Conservation (phyloP, 148 eudicot genomes). For the Silene uniflora region DNA sequence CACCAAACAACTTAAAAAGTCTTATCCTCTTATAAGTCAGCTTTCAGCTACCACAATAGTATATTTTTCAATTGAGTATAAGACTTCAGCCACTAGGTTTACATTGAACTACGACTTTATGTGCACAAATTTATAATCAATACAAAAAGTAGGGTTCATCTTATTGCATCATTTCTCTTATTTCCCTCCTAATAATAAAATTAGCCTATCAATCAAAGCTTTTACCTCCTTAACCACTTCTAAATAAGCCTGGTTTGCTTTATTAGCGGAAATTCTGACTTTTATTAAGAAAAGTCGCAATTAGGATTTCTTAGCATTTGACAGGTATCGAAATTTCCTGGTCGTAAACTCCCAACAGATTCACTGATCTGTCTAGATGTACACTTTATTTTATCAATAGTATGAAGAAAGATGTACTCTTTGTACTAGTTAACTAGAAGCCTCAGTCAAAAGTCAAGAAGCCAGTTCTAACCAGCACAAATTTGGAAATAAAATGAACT, state of each 20-base stretch:
- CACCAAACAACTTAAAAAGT: too few species aligned
- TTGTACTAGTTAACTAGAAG: not conserved
- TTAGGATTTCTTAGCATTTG: not conserved
- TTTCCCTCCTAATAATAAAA: not conserved
- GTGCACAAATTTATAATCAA: too few species aligned
- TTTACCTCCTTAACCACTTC: not conserved
- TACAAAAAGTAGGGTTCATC: not conserved
- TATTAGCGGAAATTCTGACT: not conserved
- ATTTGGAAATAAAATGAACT: not conserved
- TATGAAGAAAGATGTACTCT: not conserved
- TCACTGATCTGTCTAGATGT: not conserved
- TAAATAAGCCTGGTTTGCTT: not conserved
- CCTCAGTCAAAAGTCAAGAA: not conserved
- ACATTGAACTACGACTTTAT: too few species aligned
- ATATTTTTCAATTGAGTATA: too few species aligned
- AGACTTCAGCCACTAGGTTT: too few species aligned
- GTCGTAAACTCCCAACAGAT: not conserved
- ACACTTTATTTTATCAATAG: not conserved
- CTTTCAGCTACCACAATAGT: too few species aligned
- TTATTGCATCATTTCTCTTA: not conserved
- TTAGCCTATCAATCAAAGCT: not conserved
- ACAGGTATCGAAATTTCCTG: not conserved
- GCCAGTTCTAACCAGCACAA: not conserved
- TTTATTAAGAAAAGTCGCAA: not conserved
- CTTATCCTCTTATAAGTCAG: too few species aligned